phyloP scores from a whole-genome alignment of 495 filamentous ascomycete species.

The Zalerion maritima region DNA sequence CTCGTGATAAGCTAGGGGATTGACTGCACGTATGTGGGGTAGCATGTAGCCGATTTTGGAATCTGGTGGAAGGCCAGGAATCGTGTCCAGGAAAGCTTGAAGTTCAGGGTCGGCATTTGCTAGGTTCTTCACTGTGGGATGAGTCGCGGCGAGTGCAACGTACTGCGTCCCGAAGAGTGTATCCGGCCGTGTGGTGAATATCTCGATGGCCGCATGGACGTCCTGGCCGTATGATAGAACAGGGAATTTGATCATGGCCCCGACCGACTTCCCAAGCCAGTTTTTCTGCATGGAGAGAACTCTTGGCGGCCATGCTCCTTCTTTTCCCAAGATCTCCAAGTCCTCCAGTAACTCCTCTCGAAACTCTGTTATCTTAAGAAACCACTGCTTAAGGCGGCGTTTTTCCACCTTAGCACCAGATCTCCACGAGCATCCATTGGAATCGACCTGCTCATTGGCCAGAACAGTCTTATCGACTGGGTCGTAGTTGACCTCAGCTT shows the following conservation, averaged over 20 bases:
- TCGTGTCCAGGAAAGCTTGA: slow-evolving; percentile 48
- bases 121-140: slow-evolving; percentile 50
- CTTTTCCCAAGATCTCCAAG: slow-evolving; percentile 45
- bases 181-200: slow-evolving; percentile 74
- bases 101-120: slow-evolving; percentile 45
- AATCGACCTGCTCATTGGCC: slow-evolving; percentile 83
- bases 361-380: slow-evolving; percentile 69
- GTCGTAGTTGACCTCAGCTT: slow-evolving; percentile 79
- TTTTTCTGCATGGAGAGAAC: slow-evolving; percentile 76
- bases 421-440: slow-evolving; percentile 72
- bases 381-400: slow-evolving; percentile 73
- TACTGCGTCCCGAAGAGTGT: slow-evolving; percentile 78
- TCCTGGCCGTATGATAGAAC: slow-evolving; percentile 25
- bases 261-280: slow-evolving; percentile 70
- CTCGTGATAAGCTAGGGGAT: slow-evolving; percentile 47
- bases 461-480: slow-evolving; percentile 80
- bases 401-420: slow-evolving; percentile 79
- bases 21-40: slow-evolving; percentile 41
- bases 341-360: slow-evolving; percentile 59
- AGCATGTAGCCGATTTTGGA: slow-evolving; percentile 65
- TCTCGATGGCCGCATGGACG: slow-evolving; percentile 38
- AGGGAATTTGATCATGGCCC: slow-evolving; percentile 57
- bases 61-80: slow-evolving; percentile 46
- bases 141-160: slow-evolving; percentile 58
- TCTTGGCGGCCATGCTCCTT: slow-evolving; percentile 63